Evolutionary conservation across 352 stramenopile species (phyloP).

Genomic region (Pythium rishiriense): DNA sequence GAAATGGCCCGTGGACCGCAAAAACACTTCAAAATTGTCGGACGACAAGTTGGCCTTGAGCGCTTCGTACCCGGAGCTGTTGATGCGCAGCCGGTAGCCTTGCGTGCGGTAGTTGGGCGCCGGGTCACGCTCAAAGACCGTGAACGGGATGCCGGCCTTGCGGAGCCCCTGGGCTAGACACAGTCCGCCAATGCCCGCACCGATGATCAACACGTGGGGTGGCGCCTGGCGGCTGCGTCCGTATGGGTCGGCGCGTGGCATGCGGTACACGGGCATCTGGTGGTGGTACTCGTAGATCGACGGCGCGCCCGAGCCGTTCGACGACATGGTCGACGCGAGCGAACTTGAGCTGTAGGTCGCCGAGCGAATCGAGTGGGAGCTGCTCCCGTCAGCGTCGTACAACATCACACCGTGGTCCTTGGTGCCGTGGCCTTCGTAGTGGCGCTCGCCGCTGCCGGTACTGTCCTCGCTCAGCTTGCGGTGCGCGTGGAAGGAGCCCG

Average conservation of each 20-base stretch:
- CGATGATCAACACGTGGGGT: conserved; percentile 33
- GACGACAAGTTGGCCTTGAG: conserved; percentile 46
- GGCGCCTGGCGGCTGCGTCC: neutral
- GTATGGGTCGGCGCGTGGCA: neutral
- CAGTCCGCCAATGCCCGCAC: conserved; percentile 55
- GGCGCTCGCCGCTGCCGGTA: conserved; percentile 4
- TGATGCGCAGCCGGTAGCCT: conserved; percentile 64
- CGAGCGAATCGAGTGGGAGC: neutral
- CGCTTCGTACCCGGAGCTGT: conserved; percentile 56
- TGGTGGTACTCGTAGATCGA: conserved; percentile 32
- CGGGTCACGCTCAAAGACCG: conserved; percentile 63
- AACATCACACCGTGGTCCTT: conserved; percentile 9
- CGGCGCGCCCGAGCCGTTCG: neutral
- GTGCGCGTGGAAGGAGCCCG: neutral
- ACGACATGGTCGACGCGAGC: conserved; percentile 9
- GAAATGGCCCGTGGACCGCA: conserved; percentile 53
- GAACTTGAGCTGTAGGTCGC: conserved; percentile 6
- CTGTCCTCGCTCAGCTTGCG: conserved; percentile 20
- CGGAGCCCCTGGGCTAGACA: conserved; percentile 64
- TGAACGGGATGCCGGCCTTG: conserved; percentile 64
- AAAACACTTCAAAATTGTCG: conserved; percentile 59
- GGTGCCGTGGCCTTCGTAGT: neutral
- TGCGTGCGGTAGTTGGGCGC: conserved; percentile 63
- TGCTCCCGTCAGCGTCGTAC: conserved; percentile 3
- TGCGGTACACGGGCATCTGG: conserved; percentile 13